phyloP scores from a whole-genome alignment of 768 basidiomycete genomes.

The Hydnomerulius pinastri region DNA sequence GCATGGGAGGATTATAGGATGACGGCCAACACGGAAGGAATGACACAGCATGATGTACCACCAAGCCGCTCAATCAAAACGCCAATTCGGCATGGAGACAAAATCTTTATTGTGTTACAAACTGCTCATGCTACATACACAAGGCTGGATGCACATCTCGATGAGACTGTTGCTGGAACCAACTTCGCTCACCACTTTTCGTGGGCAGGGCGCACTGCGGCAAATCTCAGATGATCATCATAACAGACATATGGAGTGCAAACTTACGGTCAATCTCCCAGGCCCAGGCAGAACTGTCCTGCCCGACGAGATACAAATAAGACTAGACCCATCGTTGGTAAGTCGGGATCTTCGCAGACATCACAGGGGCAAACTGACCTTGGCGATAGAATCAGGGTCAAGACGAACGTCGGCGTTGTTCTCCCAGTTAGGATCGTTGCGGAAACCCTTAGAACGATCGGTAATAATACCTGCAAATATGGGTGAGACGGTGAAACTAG shows the following conservation, averaged over 20 bases:
- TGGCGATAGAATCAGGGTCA: slow-evolving; percentile 68
- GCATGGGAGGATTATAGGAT: background rate
- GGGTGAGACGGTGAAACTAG: slow-evolving; percentile 14
- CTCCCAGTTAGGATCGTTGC: slow-evolving; percentile 40
- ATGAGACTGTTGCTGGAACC: background rate
- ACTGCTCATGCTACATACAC: background rate
- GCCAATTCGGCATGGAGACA: too few relatives aligned
- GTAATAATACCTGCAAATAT: slow-evolving; percentile 45
- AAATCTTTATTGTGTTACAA: background rate
- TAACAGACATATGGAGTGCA: background rate
- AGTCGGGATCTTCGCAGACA: background rate
- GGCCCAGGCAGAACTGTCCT: slow-evolving; percentile 72
- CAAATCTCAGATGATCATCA: background rate
- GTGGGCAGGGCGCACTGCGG: slow-evolving; percentile 51
- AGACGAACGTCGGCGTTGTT: slow-evolving; percentile 50
- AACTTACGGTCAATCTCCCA: slow-evolving; percentile 79
- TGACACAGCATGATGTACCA: too few relatives aligned
- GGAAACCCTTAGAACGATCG: slow-evolving; percentile 32
- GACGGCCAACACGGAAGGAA: background rate
- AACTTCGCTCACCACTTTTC: slow-evolving; percentile 46
- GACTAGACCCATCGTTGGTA: slow-evolving; percentile 40
- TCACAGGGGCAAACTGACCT: slow-evolving; percentile 41
- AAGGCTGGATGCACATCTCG: background rate
- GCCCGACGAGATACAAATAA: slow-evolving; percentile 65
- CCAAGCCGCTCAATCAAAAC: too few relatives aligned